Evolutionary conservation across 2,329 filamentous ascomycete genomes (phyloP).

Genomic region (Stenocarpella maydis): DNA sequence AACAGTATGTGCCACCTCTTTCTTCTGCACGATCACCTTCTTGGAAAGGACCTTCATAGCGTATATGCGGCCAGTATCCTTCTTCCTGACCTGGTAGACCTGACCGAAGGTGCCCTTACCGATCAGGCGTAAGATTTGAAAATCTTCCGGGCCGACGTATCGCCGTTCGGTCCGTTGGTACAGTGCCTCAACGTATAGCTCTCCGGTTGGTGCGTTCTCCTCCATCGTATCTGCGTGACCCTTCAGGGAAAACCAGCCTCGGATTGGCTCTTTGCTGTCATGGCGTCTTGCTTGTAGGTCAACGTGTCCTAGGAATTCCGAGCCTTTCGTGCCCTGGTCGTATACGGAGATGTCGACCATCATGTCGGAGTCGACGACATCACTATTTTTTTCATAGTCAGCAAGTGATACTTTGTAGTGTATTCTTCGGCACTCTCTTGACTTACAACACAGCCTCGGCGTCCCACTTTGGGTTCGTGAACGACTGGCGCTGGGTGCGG

Average conservation of each 20-base stretch:
- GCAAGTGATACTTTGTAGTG: neutral
- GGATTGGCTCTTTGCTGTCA: slow-evolving; percentile 74
- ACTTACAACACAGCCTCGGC: slow-evolving; percentile 94
- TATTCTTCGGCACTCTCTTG: neutral
- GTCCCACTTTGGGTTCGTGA: slow-evolving; percentile 93
- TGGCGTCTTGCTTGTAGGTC: slow-evolving; percentile 74
- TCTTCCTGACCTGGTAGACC: slow-evolving; percentile 98
- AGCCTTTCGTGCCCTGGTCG: slow-evolving; percentile 79
- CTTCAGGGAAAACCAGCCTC: slow-evolving; percentile 85
- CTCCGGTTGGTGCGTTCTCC: slow-evolving; percentile 81
- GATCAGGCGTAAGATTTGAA: slow-evolving; percentile 94
- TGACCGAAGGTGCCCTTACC: slow-evolving; percentile 98
- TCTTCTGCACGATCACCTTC: slow-evolving; percentile 99
- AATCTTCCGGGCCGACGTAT: slow-evolving; percentile 93
- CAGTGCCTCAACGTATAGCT: slow-evolving; percentile 85
- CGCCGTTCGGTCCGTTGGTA: slow-evolving; percentile 91
- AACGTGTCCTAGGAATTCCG: slow-evolving; percentile 92
- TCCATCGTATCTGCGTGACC: slow-evolving; percentile 75
- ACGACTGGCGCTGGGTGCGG: slow-evolving; percentile 62
- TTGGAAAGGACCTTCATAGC: slow-evolving; percentile 99
- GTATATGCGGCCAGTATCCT: slow-evolving; percentile 94
- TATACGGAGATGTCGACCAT: slow-evolving; percentile 94
- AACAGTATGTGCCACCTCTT: slow-evolving; percentile 96
- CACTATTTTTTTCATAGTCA: slow-evolving; percentile 59
- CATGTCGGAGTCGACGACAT: slow-evolving; percentile 91